Percentiles rank a stretch among this genome's conserved stretches.
Evolutionary conservation across 768 basidiomycete species (phyloP).

Genomic region (Termitomyces titanicus): DNA sequence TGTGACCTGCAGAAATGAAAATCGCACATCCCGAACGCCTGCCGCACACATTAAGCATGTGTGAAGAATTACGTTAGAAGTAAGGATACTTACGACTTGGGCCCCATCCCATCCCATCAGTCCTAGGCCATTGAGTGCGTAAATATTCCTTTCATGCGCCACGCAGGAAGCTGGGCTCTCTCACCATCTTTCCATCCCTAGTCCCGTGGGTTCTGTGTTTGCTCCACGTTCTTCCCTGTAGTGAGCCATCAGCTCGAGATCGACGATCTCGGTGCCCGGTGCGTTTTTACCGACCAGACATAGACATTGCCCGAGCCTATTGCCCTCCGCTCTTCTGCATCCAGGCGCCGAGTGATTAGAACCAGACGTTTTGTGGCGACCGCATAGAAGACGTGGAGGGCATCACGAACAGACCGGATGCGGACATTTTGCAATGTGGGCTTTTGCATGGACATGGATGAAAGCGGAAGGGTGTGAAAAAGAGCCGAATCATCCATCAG

Average conservation of each 20-base stretch:
- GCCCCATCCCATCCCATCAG: slow-evolving; percentile 77
- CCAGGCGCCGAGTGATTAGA: slow-evolving; percentile 77
- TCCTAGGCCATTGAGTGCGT: slow-evolving; percentile 26
- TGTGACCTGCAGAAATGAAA: slow-evolving; percentile 23
- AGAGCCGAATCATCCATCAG: slow-evolving; percentile 15
- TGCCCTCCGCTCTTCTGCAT: slow-evolving; percentile 74
- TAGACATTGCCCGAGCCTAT: slow-evolving; percentile 79
- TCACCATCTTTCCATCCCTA: slow-evolving; percentile 84
- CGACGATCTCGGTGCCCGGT: not conserved
- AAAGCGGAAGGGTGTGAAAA: slow-evolving; percentile 19
- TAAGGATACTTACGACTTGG: slow-evolving; percentile 65
- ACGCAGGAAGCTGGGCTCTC: slow-evolving; percentile 11
- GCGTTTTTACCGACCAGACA: slow-evolving; percentile 48
- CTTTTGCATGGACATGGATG: slow-evolving; percentile 53
- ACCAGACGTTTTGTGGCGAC: slow-evolving; percentile 67
- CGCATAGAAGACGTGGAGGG: slow-evolving; percentile 77
- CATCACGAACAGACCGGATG: slow-evolving; percentile 75
- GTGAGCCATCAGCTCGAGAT: not conserved
- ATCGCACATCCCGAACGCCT: slow-evolving; percentile 52
- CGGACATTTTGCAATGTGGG: slow-evolving; percentile 76
- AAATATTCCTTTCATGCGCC: slow-evolving; percentile 7
- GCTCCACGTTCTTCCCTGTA: slow-evolving; percentile 79
- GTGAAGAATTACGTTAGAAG: slow-evolving; percentile 7
- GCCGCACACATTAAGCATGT: slow-evolving; percentile 7
- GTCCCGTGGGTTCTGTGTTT: slow-evolving; percentile 75